Base-by-base conservation (phyloP, 2,329 filamentous ascomycete species). In the Fusarium musae region DNA sequence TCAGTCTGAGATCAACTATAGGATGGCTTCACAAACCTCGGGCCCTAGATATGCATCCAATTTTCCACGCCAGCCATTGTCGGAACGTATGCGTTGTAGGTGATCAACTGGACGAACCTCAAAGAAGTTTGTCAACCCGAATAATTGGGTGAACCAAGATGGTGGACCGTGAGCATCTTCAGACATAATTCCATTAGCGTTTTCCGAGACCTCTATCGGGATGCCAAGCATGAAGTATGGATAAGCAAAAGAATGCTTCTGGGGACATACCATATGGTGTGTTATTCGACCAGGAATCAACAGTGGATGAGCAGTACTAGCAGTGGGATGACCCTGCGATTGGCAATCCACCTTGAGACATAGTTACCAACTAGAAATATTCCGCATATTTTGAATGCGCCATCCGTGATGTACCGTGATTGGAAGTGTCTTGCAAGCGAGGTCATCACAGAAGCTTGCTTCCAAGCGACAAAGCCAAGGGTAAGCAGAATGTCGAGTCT, bases 201-300 rank as follows among this genome's bases (percentile, higher is more conserved):
- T 83, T 10, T 90, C 91, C 57, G 83, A 82, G 80, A 88, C 90
- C n/a, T 87, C 87, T 30, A 94, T 85, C 0, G 92, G 92, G 44
- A 93, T 85, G 2, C 92, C 92, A 32, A 91, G 89, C 50, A 91
- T 85, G 3, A 95, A 86, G 79, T 94, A 94, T 0, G 91, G 90
- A 78, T 94, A 93, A 2, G 84, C 84, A 77, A 95, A 95, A 0
- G 86, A 86, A 78, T 94, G 91, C 66, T 87, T 89, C 77, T 89
- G 86, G 0, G 93, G 93, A 64, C 92, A 90, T n/a, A 92, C 79
- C 23, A 92, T 86, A 8, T 87, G 84, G 79, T 95, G 93, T 5
- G 87, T 90, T 19, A 90, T 93, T 49, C 83, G 85, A 75, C 90
- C 90, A 12, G 92, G 91, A 46, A 94, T 88, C 17, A 95, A 81